A percentile compares a stretch with the other conserved stretches of the same genome.
Conservation (phyloP, 305 asterid species). For the Fraxinus sp. region DNA sequence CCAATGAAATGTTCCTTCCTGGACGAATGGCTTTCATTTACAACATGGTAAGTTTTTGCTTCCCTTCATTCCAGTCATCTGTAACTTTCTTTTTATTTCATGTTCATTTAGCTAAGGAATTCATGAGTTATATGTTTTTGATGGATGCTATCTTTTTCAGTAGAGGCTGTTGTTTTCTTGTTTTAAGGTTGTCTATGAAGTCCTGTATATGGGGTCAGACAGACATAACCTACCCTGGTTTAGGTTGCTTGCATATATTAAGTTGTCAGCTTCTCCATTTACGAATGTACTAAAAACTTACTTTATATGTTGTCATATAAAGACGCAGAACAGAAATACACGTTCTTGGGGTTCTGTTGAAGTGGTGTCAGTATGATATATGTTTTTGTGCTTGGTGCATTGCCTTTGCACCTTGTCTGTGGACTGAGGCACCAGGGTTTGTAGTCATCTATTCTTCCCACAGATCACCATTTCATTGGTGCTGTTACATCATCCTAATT, state of each 20-base stretch:
- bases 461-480: background rate
- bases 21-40: constrained; percentile 93
- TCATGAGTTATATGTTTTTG: background rate
- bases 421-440: background rate
- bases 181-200: background rate
- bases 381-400: background rate
- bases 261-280: constrained; percentile 1
- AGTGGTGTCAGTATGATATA: background rate
- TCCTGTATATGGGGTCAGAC: background rate
- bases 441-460: background rate
- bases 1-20: constrained; percentile 98
- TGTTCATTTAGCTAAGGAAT: background rate
- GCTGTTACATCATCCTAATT: background rate
- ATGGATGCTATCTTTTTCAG: background rate
- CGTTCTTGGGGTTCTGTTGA: background rate
- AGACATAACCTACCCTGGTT: background rate
- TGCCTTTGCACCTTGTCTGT: background rate
- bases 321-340: background rate
- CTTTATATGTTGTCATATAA: background rate
- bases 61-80: background rate
- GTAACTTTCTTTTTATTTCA: constrained; percentile 3
- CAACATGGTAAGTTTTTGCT: constrained; percentile 61
- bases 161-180: background rate
- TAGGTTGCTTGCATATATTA: background rate
- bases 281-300: background rate